Evolutionary conservation across 768 basidiomycete species (phyloP).

Genomic region (Galerina sulciceps): DNA sequence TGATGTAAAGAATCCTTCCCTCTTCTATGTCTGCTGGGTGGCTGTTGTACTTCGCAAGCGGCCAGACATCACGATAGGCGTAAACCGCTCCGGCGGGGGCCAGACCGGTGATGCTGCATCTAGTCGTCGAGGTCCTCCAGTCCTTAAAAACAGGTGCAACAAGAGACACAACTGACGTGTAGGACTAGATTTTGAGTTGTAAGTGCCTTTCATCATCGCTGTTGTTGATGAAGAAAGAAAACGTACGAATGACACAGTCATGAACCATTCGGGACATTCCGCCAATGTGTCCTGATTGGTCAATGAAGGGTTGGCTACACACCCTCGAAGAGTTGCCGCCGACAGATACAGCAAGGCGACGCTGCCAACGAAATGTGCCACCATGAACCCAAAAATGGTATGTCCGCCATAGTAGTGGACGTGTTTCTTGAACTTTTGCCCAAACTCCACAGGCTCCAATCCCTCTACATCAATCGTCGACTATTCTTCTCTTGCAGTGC

Average conservation of each 20-base stretch:
- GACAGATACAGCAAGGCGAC: conserved; percentile 7
- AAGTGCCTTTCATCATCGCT: no score
- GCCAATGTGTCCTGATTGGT: neutral
- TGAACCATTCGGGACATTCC: conserved; percentile 6
- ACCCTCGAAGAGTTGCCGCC: neutral
- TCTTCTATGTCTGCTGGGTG: conserved; percentile 46
- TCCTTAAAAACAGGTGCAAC: conserved; percentile 6
- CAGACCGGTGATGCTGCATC: conserved; percentile 13
- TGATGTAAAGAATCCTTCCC: conserved; percentile 52
- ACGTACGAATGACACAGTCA: conserved; percentile 19
- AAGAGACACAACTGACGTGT: conserved; percentile 10
- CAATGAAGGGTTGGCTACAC: neutral
- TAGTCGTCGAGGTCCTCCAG: conserved; percentile 59
- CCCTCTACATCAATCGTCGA: neutral
- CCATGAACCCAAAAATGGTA: conserved; percentile 13
- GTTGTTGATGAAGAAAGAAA: neutral
- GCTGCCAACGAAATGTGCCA: conserved; percentile 12
- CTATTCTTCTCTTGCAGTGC: neutral
- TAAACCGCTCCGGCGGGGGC: conserved; percentile 43
- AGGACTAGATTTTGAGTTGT: neutral
- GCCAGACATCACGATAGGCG: conserved; percentile 57
- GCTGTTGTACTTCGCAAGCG: conserved; percentile 51
- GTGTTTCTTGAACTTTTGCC: neutral
- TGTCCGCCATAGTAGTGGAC: conserved; percentile 7
- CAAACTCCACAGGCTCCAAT: neutral